These are phyloP conservation scores for Mychonastes homosphaera DNA, from an alignment of 139 green algal species.

Conservation along the genomic window DNA sequence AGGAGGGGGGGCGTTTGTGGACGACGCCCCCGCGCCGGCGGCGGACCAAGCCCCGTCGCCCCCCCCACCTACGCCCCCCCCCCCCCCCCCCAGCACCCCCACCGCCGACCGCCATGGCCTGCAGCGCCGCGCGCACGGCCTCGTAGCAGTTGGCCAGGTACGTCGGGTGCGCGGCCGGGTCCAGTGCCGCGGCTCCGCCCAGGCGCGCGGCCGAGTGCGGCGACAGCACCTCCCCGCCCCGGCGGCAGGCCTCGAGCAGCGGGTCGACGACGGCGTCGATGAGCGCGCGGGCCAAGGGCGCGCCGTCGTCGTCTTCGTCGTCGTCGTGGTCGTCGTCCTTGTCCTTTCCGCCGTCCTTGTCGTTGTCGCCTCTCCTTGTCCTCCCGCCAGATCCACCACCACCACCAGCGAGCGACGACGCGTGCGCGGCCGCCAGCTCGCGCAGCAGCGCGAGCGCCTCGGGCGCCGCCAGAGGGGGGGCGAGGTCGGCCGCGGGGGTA, in stretches of 20 bases:
- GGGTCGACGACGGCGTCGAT: constrained; percentile 57
- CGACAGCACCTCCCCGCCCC: constrained; percentile 38
- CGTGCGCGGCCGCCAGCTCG: not conserved
- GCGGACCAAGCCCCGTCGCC: too few species aligned
- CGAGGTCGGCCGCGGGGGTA: constrained; percentile 48
- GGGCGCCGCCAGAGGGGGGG: constrained; percentile 26
- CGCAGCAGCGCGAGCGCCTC: not conserved
- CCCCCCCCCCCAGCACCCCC: too few species aligned
- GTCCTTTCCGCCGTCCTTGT: not conserved
- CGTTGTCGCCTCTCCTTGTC: not conserved
- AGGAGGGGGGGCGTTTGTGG: too few species aligned
- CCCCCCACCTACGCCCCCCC: too few species aligned
- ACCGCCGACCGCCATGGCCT: too few species aligned
- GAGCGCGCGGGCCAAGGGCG: constrained; percentile 27
- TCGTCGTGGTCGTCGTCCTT: not conserved
- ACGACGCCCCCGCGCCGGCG: too few species aligned
- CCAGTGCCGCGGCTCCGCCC: constrained; percentile 21
- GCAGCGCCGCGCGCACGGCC: too few species aligned
- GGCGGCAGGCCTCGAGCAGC: constrained; percentile 49
- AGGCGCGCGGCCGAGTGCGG: constrained; percentile 33
- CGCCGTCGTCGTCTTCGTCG: not conserved
- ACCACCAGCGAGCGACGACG: not conserved
- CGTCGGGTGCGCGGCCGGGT: not conserved
- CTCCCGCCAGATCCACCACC: constrained; percentile 20
- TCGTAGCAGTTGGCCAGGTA: too few species aligned